Base-by-base conservation (phyloP, 495 filamentous ascomycete genomes). In the Xylaria sp. region DNA sequence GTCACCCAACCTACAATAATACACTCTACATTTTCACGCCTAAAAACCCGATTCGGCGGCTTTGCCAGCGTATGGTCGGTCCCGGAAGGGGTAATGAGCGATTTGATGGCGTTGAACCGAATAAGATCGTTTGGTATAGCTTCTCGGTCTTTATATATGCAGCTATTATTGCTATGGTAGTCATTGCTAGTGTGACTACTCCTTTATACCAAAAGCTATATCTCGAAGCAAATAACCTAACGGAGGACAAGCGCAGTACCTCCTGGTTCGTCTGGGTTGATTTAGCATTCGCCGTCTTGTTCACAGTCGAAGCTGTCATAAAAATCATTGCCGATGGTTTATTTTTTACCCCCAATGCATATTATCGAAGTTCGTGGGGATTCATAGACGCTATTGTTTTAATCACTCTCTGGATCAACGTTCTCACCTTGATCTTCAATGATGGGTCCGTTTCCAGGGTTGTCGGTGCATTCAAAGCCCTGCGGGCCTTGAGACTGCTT, bases 261-360 rank as follows among this genome's bases (percentile, higher is more conserved):
- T 95, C 94, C 74, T 99, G 96, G 96, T 99, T 98, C 75, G 90
- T 93, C 11, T 97, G 92, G 83, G 91, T 92, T 9, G 96, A 99
- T 80, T 84, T 95, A 75, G 90, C 92, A 29, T 99, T 99, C 79
- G 95, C 95, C 26, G 82, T 90, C 11, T 77, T 98, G 29, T 99
- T 99, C 81, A 91, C 92, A 0, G 73, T 95, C 24, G 96, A 99
- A 79, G 94, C 95, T 0, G 72, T 88, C 26, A 95, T 99, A 83
- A 98, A 98, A 80, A 91, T 98, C 44, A 89, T 99, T 71, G 96
- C 96, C 0, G 96, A 99, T 83, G 96, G 96, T 24, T 93, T 97
- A 76, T 95, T 98, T 80, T 98, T 91, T 89, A 97, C 96, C 0
- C 96, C 96, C 0, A 98, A 99, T 82, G 97, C 96, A 5, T 99